Base-by-base conservation (phyloP, 2,329 filamentous ascomycete species). In the Penicillium sp. region DNA sequence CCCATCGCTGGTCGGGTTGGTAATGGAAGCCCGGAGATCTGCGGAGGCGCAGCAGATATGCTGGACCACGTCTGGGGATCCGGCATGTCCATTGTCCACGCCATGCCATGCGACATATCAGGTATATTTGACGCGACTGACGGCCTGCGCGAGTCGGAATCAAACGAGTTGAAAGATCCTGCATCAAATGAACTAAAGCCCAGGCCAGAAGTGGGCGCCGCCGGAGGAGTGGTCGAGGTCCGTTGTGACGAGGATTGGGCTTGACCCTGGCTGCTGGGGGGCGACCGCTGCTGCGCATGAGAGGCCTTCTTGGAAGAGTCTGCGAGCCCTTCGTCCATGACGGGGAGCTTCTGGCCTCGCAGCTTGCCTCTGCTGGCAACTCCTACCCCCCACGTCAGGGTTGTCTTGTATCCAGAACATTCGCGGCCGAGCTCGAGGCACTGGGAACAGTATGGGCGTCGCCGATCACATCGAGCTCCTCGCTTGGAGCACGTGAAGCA, bases 301-400 rank as follows among this genome's bases (percentile, higher is more conserved):
- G 56, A 36, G 15, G 58, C 15, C 8, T 21, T 56, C 6, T 21
- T 38, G 13, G 49, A 47, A 4, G 49, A 18, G 10, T 44, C 38
- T 3, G 45, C 67, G 48, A 74, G 72, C 39, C 68, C 64, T 43
- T 73, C 68, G 15, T 62, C 60, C 61, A 64, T 78, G 47, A 87
- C 75, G 9, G 85, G 85, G 52, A 95, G 78, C 51, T 92, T 92
- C 62, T 96, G 80, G 36, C 93, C 93, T 57, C 93, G 85, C 58
- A 97, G 85, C 79, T 97, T 97, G 69, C 93, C 93, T 66, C 93
- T 86, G 74, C 92, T 96, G 51, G 93, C 93, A 53, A 97, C 93
- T 47, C 93, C 93, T 44, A 96, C 90, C 39, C 91, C 91, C 93
- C 93, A 97, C 43, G 93, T 97, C 74, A 97, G 81, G 64, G 93